A percentile compares a stretch with the other conserved stretches of the same genome.
Evolutionary conservation across 2,329 filamentous ascomycete species (phyloP).

Genomic region (Pseudocercospora musae): DNA sequence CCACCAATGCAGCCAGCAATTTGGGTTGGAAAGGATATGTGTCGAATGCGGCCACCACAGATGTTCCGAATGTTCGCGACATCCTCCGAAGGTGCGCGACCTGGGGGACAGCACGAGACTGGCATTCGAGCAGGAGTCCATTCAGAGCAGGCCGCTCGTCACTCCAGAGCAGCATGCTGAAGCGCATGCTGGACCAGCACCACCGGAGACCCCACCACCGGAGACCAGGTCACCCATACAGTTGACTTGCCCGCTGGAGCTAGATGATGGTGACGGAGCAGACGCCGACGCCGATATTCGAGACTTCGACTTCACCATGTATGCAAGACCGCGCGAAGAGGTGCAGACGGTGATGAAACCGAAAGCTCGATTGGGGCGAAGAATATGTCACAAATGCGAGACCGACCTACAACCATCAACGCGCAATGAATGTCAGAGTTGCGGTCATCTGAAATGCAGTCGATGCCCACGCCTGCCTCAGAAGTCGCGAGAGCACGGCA

Average conservation of each 20-base stretch:
- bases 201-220: slow-evolving; percentile 13
- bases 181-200: not conserved
- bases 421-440: slow-evolving; percentile 55
- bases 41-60: slow-evolving; percentile 72
- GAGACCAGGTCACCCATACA: not conserved
- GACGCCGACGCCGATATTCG: slow-evolving; percentile 7
- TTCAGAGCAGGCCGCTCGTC: slow-evolving; percentile 25
- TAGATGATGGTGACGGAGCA: slow-evolving; percentile 14
- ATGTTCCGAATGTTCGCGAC: slow-evolving; percentile 76
- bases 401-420: slow-evolving; percentile 3
- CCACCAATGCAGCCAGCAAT: slow-evolving; percentile 74
- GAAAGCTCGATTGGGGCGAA: slow-evolving; percentile 70
- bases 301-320: slow-evolving; percentile 21
- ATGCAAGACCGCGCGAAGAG: slow-evolving; percentile 23
- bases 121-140: slow-evolving; percentile 29
- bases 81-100: slow-evolving; percentile 62
- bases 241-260: not conserved
- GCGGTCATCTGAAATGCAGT: slow-evolving; percentile 71
- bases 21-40: slow-evolving; percentile 71
- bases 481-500: slow-evolving; percentile 46
- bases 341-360: slow-evolving; percentile 57
- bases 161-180: not conserved
- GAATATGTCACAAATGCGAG: slow-evolving; percentile 71
- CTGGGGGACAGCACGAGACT: slow-evolving; percentile 51
- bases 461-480: slow-evolving; percentile 75